Conservation (phyloP, 2,329 filamentous ascomycete species). For the Canariomyces notabilis region DNA sequence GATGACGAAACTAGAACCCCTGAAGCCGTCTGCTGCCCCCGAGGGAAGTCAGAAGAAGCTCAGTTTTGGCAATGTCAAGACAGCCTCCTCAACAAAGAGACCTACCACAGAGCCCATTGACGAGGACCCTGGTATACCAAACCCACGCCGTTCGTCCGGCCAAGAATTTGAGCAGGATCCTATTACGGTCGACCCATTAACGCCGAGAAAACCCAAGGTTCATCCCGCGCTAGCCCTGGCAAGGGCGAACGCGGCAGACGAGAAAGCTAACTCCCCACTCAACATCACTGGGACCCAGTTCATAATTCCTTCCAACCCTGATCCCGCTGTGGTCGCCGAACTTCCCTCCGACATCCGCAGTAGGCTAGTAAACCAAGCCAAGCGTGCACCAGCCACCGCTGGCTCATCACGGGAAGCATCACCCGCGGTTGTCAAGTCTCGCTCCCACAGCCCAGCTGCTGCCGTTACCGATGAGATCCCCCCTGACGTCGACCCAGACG, state of each 20-base stretch:
- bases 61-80: slow-evolving; percentile 58
- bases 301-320: slow-evolving; percentile 76
- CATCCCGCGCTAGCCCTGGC: slow-evolving; percentile 52
- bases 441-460: slow-evolving; percentile 35
- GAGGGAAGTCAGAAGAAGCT: slow-evolving; percentile 77
- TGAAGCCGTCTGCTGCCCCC: slow-evolving; percentile 56
- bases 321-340: slow-evolving; percentile 75
- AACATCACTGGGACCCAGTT: slow-evolving; percentile 89
- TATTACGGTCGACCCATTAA: slow-evolving; percentile 51
- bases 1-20: slow-evolving; percentile 83
- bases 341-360: slow-evolving; percentile 78
- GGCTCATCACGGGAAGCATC: slow-evolving; percentile 28
- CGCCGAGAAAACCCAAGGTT: slow-evolving; percentile 46
- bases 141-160: slow-evolving; percentile 28
- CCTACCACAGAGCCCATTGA: slow-evolving; percentile 42
- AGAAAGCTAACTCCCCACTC: slow-evolving; percentile 59
- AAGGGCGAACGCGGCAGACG: slow-evolving; percentile 45
- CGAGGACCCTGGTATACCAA: slow-evolving; percentile 36
- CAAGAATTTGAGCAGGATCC: slow-evolving; percentile 41
- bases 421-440: slow-evolving; percentile 30
- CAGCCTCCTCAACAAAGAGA: slow-evolving; percentile 37
- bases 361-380: slow-evolving; percentile 60
- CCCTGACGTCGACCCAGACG: slow-evolving; percentile 79
- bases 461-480: slow-evolving; percentile 42
- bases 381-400: slow-evolving; percentile 29